These are phyloP conservation scores for Cladophialophora bantiana DNA, from an alignment of 2,329 filamentous ascomycete species.

Conservation along the genomic window DNA sequence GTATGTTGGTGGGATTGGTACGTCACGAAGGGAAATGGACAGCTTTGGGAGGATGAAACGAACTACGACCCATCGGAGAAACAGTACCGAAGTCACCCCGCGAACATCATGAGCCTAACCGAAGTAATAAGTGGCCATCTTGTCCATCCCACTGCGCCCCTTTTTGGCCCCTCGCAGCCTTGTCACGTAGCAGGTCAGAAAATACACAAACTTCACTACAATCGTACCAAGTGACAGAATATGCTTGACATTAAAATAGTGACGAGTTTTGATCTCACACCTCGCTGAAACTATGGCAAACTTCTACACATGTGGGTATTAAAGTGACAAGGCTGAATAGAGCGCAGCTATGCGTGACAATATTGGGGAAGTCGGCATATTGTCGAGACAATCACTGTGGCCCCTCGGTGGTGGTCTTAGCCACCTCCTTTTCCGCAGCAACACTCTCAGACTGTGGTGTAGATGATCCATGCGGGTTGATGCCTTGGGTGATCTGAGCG, in stretches of 20 bases:
- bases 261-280: not conserved
- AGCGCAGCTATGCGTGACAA: not conserved
- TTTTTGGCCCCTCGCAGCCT: not conserved
- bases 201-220: not conserved
- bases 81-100: not conserved
- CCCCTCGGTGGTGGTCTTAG: conserved; percentile 16
- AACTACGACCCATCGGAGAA: not conserved
- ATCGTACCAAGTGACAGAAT: not conserved
- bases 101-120: too few species aligned
- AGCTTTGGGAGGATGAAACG: not conserved
- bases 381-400: not conserved
- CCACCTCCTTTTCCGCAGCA: conserved; percentile 22
- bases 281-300: not conserved
- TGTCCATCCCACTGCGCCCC: too few species aligned
- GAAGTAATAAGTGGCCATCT: too few species aligned
- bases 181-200: not conserved
- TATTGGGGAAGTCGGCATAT: not conserved
- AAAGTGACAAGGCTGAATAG: not conserved
- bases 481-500: conserved; percentile 29
- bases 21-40: not conserved
- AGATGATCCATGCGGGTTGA: conserved; percentile 16
- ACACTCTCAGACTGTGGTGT: conserved; percentile 21
- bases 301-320: conserved; percentile 2
- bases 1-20: too few species aligned
- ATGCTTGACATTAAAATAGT: not conserved